These are phyloP conservation scores for Leccinum insigne DNA, from an alignment of 1,284 basidiomycete species.

Conservation along the genomic window DNA sequence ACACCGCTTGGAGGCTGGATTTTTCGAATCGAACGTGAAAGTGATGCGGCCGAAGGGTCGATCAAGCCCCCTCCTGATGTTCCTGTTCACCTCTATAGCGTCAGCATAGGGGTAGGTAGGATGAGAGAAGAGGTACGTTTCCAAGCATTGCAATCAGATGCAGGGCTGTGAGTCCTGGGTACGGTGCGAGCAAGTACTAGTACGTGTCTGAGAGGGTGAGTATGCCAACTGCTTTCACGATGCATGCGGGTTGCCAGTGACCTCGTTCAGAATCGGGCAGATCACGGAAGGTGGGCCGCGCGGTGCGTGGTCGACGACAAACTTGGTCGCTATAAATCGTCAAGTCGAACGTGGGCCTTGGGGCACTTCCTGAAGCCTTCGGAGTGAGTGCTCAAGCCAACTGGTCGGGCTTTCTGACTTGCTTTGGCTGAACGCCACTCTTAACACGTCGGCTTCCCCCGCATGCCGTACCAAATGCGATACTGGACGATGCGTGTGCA, in stretches of 20 bases:
- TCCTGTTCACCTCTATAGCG: constrained; percentile 33
- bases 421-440: background rate
- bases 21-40: constrained; percentile 22
- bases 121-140: constrained; percentile 11
- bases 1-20: constrained; percentile 37
- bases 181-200: constrained; percentile 29
- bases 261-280: constrained; percentile 25
- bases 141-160: constrained; percentile 21
- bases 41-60: constrained; percentile 14
- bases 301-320: constrained; percentile 24
- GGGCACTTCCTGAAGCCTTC: constrained; percentile 19
- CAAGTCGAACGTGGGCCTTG: constrained; percentile 20
- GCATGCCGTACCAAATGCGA: constrained; percentile 25
- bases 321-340: constrained; percentile 27
- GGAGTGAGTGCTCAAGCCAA: constrained; percentile 14
- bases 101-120: constrained; percentile 23
- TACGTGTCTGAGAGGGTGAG: constrained; percentile 28
- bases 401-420: background rate
- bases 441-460: constrained; percentile 25
- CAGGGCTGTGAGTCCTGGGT: constrained; percentile 14
- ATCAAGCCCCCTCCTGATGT: constrained; percentile 14
- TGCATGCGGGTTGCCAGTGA: constrained; percentile 8
- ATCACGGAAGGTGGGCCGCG: constrained; percentile 16
- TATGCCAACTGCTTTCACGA: background rate
- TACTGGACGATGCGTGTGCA: constrained; percentile 27